Evolutionary conservation across 495 filamentous ascomycete genomes (phyloP).

Genomic region (Hyaloscypha variabilis): DNA sequence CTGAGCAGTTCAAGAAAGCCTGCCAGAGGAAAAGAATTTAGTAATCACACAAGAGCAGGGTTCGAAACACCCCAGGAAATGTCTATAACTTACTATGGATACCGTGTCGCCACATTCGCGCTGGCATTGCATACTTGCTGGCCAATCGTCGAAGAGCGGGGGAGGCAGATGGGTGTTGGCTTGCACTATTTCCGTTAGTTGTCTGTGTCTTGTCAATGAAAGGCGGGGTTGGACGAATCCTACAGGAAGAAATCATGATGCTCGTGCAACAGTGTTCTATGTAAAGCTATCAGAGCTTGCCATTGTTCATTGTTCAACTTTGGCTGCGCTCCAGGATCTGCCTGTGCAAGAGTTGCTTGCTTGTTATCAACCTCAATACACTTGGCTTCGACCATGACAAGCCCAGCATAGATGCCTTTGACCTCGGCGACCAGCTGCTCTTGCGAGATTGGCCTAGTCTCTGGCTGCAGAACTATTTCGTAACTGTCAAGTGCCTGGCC

Average conservation of each 20-base stretch:
- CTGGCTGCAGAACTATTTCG: slow-evolving; percentile 48
- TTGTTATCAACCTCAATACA: slow-evolving; percentile 69
- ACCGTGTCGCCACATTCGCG: slow-evolving; percentile 82
- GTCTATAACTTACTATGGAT: slow-evolving; percentile 60
- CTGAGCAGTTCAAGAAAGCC: slow-evolving; percentile 73
- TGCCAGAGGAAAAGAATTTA: background rate
- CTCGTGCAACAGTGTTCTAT: slow-evolving; percentile 73
- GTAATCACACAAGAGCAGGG: background rate
- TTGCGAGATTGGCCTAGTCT: slow-evolving; percentile 71
- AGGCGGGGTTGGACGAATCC: too few species aligned
- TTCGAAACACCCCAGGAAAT: too few species aligned
- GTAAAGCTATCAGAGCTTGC: slow-evolving; percentile 72
- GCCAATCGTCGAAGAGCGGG: slow-evolving; percentile 59
- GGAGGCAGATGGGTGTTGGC: slow-evolving; percentile 72
- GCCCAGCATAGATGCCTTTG: slow-evolving; percentile 74
- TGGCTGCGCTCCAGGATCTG: slow-evolving; percentile 33
- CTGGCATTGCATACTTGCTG: slow-evolving; percentile 77
- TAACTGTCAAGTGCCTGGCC: slow-evolving; percentile 12
- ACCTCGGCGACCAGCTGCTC: slow-evolving; percentile 72
- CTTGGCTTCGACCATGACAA: slow-evolving; percentile 80
- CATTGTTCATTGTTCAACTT: slow-evolving; percentile 65
- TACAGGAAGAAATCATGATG: slow-evolving; percentile 79
- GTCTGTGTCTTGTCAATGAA: too few species aligned
- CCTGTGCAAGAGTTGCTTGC: slow-evolving; percentile 43
- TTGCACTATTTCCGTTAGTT: slow-evolving; percentile 41